phyloP scores from a whole-genome alignment of 768 basidiomycete genomes.

The Kwoniella botswanensis region DNA sequence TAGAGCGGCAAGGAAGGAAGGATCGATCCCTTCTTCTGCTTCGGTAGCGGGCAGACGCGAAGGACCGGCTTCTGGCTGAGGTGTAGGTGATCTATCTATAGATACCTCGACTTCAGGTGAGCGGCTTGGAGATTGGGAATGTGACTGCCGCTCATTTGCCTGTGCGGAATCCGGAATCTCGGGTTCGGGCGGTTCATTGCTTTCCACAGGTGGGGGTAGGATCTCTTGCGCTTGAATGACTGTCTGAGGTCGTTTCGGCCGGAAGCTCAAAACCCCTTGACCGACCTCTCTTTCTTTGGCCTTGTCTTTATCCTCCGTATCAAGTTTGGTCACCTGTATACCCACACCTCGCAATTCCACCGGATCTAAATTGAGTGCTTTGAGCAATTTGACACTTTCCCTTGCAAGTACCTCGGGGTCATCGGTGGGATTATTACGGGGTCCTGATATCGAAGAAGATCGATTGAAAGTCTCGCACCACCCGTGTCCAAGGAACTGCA shows the following conservation, averaged over 20 bases:
- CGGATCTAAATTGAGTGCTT: conserved; percentile 76
- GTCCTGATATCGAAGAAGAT: conserved; percentile 68
- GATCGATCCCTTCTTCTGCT: conserved; percentile 51
- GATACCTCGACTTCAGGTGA: not conserved
- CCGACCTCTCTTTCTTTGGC: conserved; percentile 59
- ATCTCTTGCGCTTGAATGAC: not conserved
- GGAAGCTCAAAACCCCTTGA: conserved; percentile 70
- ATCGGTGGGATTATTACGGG: conserved; percentile 67
- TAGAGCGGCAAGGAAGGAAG: conserved; percentile 48
- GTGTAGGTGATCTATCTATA: not conserved
- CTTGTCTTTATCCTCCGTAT: conserved; percentile 62
- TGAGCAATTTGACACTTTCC: conserved; percentile 75
- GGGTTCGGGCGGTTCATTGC: not conserved
- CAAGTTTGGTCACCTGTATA: conserved; percentile 87
- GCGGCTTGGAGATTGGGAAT: not conserved
- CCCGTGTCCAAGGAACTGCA: conserved; percentile 89
- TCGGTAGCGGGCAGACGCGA: conserved; percentile 6
- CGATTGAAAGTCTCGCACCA: conserved; percentile 80
- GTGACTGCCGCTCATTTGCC: not conserved
- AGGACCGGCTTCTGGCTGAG: conserved; percentile 30
- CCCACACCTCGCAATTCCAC: conserved; percentile 89
- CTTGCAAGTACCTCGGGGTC: conserved; percentile 74
- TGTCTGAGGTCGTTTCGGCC: not conserved
- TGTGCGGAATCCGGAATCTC: not conserved
- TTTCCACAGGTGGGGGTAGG: not conserved